Evolutionary conservation across 768 basidiomycete species (phyloP).

Genomic region (Butyriboletus loyo): DNA sequence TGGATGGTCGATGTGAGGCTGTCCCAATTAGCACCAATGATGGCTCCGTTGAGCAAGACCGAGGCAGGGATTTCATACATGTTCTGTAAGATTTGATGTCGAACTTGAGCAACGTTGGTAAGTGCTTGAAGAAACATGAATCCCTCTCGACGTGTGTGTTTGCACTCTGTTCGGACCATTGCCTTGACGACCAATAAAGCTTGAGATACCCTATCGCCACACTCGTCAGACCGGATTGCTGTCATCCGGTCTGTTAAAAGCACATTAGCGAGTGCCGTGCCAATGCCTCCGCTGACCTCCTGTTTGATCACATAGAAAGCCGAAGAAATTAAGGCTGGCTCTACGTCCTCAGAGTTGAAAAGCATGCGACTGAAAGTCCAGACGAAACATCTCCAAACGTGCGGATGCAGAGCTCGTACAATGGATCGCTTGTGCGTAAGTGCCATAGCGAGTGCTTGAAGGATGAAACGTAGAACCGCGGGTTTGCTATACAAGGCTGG

Average conservation of each 20-base stretch:
- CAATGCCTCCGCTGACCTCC: constrained; percentile 45
- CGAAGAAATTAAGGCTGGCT: constrained; percentile 29
- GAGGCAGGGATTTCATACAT: constrained; percentile 27
- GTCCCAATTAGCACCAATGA: constrained; percentile 30
- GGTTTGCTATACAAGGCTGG: constrained; percentile 41
- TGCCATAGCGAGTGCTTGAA: constrained; percentile 34
- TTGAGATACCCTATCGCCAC: constrained; percentile 28
- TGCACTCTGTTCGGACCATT: constrained; percentile 33
- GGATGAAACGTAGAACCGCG: constrained; percentile 36
- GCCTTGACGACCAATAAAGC: constrained; percentile 37
- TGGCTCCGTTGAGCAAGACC: constrained; percentile 45
- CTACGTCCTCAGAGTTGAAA: constrained; percentile 9
- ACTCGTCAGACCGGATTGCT: constrained; percentile 4
- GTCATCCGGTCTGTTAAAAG: constrained; percentile 31
- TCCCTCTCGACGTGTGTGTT: constrained; percentile 31
- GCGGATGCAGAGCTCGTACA: constrained; percentile 39
- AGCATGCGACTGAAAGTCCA: constrained; percentile 53
- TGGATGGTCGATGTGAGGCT: constrained; percentile 27
- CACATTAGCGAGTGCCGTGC: constrained; percentile 37
- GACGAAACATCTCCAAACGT: constrained; percentile 52
- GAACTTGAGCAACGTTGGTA: constrained; percentile 21
- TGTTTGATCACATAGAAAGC: constrained; percentile 46
- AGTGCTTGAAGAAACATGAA: constrained; percentile 37
- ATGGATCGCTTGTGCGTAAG: constrained; percentile 33
- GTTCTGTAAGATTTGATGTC: background rate